Evolutionary conservation across 75 land plant species (phyloP).

Genomic region (Cupressus sempervirens): DNA sequence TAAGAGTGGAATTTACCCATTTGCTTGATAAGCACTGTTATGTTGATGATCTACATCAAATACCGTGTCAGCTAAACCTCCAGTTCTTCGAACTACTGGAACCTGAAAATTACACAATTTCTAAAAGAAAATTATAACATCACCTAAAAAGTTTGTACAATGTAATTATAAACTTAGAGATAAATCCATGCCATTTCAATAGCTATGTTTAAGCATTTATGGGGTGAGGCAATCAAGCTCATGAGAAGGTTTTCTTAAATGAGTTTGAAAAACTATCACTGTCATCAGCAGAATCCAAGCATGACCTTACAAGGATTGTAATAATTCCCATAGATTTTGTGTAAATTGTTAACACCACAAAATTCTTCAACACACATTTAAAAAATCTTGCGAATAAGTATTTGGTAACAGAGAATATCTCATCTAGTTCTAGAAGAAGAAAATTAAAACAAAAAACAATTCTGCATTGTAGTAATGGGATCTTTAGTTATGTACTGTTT

Average conservation of each 20-base stretch:
- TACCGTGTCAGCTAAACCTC: conserved; percentile 72
- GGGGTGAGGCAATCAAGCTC: background rate
- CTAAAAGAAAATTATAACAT: background rate
- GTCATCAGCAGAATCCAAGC: background rate
- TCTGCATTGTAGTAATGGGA: background rate
- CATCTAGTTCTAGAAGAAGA: background rate
- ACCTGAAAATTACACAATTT: conserved; percentile 28
- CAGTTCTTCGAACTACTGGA: conserved; percentile 69
- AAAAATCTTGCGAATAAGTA: background rate
- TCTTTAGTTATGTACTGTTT: background rate
- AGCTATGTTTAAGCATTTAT: background rate
- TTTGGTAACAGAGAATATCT: background rate
- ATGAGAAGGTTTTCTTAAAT: background rate
- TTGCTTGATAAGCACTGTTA: conserved; percentile 24
- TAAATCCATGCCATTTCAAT: background rate
- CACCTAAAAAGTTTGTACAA: background rate
- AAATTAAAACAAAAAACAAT: background rate
- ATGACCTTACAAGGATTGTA: background rate
- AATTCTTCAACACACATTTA: background rate
- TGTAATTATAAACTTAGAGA: background rate
- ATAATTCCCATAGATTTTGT: background rate
- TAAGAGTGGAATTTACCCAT: conserved; percentile 44
- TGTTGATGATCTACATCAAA: conserved; percentile 54
- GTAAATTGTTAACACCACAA: background rate
- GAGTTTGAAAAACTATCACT: background rate